A percentile compares a stretch with the other conserved stretches of the same genome.
phyloP scores from a whole-genome alignment of 805 yeast genomes.

The Kodamaea neixiangensis region DNA sequence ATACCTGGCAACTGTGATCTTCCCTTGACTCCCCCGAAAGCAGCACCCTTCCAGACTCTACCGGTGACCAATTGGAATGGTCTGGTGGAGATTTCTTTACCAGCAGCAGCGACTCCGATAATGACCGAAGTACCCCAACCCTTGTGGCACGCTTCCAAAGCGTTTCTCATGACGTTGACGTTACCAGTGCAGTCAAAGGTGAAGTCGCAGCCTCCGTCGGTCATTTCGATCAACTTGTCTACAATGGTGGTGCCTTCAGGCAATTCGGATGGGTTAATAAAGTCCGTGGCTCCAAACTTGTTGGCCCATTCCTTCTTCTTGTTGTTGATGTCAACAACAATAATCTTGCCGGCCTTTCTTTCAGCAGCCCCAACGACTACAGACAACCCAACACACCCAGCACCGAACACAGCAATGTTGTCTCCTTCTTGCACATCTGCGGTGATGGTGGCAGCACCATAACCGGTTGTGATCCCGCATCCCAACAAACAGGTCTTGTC shows the following conservation, averaged over 20 bases:
- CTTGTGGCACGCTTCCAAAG: constrained; percentile 95
- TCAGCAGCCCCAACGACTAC: constrained; percentile 93
- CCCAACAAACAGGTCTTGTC: constrained; percentile 92
- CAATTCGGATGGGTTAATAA: constrained; percentile 79
- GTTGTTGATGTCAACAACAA: constrained; percentile 86
- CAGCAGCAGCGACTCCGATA: constrained; percentile 99
- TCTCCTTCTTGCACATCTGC: constrained; percentile 91
- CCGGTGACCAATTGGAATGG: constrained; percentile 99
- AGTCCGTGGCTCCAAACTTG: constrained; percentile 94
- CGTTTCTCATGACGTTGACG: constrained; percentile 90
- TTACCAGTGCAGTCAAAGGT: constrained; percentile 99
- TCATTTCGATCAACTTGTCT: constrained; percentile 75
- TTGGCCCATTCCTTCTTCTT: constrained; percentile 81
- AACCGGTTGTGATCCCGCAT: constrained; percentile 98
- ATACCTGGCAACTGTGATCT: constrained; percentile 91
- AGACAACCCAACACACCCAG: constrained; percentile 95
- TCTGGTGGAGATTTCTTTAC: constrained; percentile 92
- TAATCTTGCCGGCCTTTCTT: constrained; percentile 77
- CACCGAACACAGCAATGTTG: constrained; percentile 94
- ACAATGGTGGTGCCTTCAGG: constrained; percentile 76
- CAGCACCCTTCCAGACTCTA: constrained; percentile 98
- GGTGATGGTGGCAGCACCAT: constrained; percentile 95
- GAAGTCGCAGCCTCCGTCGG: constrained; percentile 96
- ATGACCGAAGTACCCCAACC: constrained; percentile 98
- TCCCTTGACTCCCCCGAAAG: constrained; percentile 99